Percentiles rank a stretch among this genome's conserved stretches.
phyloP scores from a whole-genome alignment of 805 yeast species.

The Blastobotrys peoriensis region DNA sequence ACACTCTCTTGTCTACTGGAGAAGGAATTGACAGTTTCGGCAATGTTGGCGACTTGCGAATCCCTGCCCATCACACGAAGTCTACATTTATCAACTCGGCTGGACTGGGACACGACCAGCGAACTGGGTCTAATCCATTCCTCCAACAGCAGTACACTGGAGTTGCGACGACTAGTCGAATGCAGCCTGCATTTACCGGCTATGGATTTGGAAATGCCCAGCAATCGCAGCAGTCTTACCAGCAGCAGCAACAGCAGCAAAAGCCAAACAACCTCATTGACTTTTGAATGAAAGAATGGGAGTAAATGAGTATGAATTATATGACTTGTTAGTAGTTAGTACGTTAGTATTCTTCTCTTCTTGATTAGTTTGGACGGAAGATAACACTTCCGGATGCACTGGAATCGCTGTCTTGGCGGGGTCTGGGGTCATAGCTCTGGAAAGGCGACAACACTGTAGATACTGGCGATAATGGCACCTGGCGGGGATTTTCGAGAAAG shows the following conservation, averaged over 20 bases:
- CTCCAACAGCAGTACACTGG: slow-evolving; percentile 68
- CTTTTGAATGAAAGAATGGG: slow-evolving; percentile 13
- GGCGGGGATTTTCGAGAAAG: neutral
- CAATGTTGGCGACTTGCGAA: slow-evolving; percentile 73
- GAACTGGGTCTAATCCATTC: slow-evolving; percentile 47
- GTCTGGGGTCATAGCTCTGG: neutral
- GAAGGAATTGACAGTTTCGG: slow-evolving; percentile 94
- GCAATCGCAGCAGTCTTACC: slow-evolving; percentile 22
- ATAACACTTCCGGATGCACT: slow-evolving; percentile 2
- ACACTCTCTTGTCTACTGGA: slow-evolving; percentile 72
- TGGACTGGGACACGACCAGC: slow-evolving; percentile 39
- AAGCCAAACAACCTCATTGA: slow-evolving; percentile 26
- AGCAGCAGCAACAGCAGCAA: slow-evolving; percentile 16
- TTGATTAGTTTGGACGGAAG: neutral
- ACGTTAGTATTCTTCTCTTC: slow-evolving; percentile 4
- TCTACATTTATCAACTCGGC: slow-evolving; percentile 80
- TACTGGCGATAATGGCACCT: neutral
- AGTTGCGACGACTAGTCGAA: slow-evolving; percentile 50
- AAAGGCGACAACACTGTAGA: slow-evolving; percentile 2
- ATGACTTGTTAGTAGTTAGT: slow-evolving; percentile 4
- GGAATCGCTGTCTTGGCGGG: neutral
- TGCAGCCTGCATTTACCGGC: slow-evolving; percentile 84
- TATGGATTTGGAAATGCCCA: slow-evolving; percentile 86
- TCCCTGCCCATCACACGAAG: slow-evolving; percentile 89
- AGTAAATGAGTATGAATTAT: slow-evolving; percentile 1